phyloP scores from a whole-genome alignment of 345 rosid genomes.

The Alliaria petiolata region DNA sequence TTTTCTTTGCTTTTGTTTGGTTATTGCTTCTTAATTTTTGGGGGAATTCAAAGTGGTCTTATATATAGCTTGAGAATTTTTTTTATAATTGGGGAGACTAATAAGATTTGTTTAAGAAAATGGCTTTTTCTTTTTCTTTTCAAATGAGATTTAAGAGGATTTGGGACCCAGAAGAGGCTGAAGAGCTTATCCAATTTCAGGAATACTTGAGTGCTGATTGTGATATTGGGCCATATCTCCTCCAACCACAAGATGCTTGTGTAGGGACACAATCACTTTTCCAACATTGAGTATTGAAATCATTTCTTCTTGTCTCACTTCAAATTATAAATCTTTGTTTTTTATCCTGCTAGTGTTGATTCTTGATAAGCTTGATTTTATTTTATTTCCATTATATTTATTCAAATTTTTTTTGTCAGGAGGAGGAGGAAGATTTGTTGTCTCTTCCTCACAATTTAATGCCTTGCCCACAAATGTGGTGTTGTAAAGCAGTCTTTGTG shows the following conservation, averaged over 20 bases:
- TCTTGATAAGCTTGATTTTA: slow-evolving; percentile 21
- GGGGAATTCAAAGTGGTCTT: slow-evolving; percentile 1
- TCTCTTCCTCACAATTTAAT: slow-evolving; percentile 13
- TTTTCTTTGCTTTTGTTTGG: slow-evolving; percentile 10
- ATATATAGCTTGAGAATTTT: slow-evolving; percentile 16
- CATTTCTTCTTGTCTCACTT: slow-evolving; percentile 22
- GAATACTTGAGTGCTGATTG: slow-evolving; percentile 22
- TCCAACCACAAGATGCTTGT: slow-evolving; percentile 30
- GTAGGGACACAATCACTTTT: slow-evolving; percentile 22
- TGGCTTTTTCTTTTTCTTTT: background rate
- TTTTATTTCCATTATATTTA: background rate
- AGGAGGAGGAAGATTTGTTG: background rate
- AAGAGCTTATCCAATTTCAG: slow-evolving; percentile 19
- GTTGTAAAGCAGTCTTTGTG: slow-evolving; percentile 25
- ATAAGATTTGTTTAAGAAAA: slow-evolving; percentile 20
- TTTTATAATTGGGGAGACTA: background rate
- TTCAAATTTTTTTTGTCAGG: background rate
- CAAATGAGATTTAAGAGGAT: slow-evolving; percentile 18
- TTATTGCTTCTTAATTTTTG: background rate
- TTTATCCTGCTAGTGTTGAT: slow-evolving; percentile 6
- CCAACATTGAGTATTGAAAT: background rate
- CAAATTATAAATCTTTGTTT: background rate
- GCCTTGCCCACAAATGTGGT: slow-evolving; percentile 21
- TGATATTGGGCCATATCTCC: slow-evolving; percentile 13
- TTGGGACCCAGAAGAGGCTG: slow-evolving; percentile 12